Conservation (phyloP, 176 grass and related monocot genomes). For the Cymbopogon citratus region DNA sequence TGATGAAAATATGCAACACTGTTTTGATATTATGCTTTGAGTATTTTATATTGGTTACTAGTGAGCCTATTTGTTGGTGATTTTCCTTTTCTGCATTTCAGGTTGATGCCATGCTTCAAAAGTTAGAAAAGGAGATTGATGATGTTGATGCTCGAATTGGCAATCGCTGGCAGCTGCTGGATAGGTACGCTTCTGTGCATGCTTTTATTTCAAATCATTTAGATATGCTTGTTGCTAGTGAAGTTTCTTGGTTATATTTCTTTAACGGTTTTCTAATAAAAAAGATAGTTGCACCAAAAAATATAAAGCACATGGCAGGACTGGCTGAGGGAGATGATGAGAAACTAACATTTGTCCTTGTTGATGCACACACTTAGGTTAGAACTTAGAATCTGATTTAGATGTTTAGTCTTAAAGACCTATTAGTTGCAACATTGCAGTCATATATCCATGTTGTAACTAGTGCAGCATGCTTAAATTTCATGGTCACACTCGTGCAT, state of each 20-base stretch:
- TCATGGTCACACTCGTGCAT: neutral
- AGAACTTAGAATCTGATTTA: neutral
- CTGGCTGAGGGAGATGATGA: neutral
- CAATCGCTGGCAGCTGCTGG: slow-evolving; percentile 86
- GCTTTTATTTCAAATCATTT: neutral
- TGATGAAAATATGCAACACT: neutral
- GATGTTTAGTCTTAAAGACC: neutral
- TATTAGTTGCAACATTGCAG: neutral
- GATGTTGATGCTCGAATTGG: slow-evolving; percentile 95
- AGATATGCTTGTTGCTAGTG: neutral
- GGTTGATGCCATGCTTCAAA: slow-evolving; percentile 91
- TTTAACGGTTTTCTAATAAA: neutral
- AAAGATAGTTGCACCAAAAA: neutral
- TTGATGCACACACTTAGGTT: neutral
- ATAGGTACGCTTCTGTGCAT: slow-evolving; percentile 50
- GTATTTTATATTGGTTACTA: neutral
- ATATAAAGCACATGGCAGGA: neutral
- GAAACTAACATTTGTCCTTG: neutral
- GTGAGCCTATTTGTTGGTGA: neutral
- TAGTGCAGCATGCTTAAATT: neutral
- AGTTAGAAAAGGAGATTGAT: slow-evolving; percentile 96
- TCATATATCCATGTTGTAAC: neutral
- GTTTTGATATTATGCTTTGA: neutral
- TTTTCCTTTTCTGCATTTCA: slow-evolving; percentile 40
- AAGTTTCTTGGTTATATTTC: neutral